A percentile compares a stretch with the other conserved stretches of the same genome.
Conservation (phyloP, 78 protist species). For the slime mould (Dictyostelium discoideum) region DNA sequence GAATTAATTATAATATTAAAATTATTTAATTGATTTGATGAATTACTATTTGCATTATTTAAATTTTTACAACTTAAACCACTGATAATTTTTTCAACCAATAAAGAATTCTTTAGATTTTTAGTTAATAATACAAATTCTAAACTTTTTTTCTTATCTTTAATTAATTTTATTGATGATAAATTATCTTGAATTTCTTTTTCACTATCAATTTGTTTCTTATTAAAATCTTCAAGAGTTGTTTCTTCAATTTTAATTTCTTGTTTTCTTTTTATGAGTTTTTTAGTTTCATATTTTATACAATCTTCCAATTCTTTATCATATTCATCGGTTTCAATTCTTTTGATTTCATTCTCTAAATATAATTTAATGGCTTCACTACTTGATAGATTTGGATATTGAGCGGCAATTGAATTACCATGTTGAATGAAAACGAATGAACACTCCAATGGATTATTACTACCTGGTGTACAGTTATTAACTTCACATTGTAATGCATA, state of each 20-base stretch:
- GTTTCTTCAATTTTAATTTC: conserved; percentile 4
- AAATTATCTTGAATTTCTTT: not conserved
- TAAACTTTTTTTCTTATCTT: conserved; percentile 12
- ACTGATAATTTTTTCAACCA: not conserved
- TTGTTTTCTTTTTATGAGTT: not conserved
- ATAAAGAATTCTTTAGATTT: not conserved
- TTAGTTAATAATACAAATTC: conserved; percentile 3
- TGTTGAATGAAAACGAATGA: conserved; percentile 4
- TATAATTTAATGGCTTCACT: not conserved
- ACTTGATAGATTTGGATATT: not conserved
- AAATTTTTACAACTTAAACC: not conserved
- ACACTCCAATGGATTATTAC: not conserved
- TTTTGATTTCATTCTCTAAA: not conserved
- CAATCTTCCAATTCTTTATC: conserved; percentile 12
- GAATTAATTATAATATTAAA: not conserved
- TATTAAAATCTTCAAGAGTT: not conserved
- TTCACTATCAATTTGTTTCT: not conserved
- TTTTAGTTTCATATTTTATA: conserved; percentile 4
- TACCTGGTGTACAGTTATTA: not conserved
- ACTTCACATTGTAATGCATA: conserved; percentile 8
- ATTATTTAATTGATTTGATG: not conserved
- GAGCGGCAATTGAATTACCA: not conserved
- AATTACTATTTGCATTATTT: not conserved
- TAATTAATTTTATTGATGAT: not conserved
- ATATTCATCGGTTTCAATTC: not conserved